Conservation (phyloP, 768 basidiomycete genomes). For the Agaricus subrufescens region DNA sequence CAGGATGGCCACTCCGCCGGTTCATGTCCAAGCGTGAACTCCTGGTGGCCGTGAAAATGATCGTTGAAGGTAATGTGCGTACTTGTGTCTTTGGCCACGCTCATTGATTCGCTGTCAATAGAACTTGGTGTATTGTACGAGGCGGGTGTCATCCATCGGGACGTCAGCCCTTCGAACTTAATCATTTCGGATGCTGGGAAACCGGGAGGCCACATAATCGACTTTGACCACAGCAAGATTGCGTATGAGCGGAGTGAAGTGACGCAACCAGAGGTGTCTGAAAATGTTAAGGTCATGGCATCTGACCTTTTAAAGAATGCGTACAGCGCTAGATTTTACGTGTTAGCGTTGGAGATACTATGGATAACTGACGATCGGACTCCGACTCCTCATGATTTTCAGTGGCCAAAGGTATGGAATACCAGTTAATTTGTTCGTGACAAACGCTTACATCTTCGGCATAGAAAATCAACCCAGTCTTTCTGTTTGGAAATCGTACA, state of each 20-base stretch:
- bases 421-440: background rate
- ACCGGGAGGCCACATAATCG: slow-evolving; percentile 1
- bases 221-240: slow-evolving; percentile 2
- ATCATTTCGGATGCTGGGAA: background rate
- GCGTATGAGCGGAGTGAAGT: too few species aligned
- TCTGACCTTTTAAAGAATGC: too few species aligned
- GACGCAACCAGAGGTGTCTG: background rate
- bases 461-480: background rate
- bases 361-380: background rate
- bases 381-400: background rate
- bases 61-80: background rate
- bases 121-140: background rate
- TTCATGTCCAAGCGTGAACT: background rate
- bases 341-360: background rate
- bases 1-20: background rate
- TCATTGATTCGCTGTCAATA: background rate
- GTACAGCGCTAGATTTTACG: background rate
- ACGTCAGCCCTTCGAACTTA: background rate
- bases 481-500: background rate
- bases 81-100: background rate
- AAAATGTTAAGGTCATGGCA: background rate
- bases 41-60: background rate
- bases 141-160: background rate
- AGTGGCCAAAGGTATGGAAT: background rate
- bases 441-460: background rate